Conservation (phyloP, 352 stramenopile species). For the Phytophthora pluvialis region DNA sequence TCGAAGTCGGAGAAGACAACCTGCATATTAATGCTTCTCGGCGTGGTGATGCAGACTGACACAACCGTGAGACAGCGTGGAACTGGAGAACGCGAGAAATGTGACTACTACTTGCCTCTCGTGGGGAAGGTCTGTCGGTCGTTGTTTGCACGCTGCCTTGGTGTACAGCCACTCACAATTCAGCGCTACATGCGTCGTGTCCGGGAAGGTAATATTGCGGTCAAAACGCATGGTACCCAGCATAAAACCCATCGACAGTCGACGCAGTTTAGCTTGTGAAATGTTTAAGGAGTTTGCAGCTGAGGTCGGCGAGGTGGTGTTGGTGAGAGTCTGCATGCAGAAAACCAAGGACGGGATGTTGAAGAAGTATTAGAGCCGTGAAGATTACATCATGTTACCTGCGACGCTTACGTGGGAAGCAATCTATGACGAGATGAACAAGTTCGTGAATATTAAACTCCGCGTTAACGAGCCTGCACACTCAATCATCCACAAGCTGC, state of each 20-base stretch:
- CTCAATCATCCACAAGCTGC: too few species aligned
- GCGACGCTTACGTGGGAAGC: background rate
- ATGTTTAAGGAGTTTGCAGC: background rate
- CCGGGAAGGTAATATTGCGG: background rate
- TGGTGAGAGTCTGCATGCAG: background rate
- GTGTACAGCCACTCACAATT: background rate
- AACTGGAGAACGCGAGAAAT: constrained; percentile 1
- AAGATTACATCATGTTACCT: background rate
- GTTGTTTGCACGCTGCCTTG: background rate
- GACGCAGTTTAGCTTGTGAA: too few species aligned
- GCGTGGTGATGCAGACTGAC: constrained; percentile 3
- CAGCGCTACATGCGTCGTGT: background rate
- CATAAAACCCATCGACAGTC: too few species aligned
- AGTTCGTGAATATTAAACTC: too few species aligned
- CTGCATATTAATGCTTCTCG: constrained; percentile 5
- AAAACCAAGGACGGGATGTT: background rate
- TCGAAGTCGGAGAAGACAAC: constrained; percentile 7
- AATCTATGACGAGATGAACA: too few species aligned
- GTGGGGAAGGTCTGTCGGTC: background rate
- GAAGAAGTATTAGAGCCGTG: background rate
- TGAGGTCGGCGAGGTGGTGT: background rate
- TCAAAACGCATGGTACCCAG: too few species aligned
- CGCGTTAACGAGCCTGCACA: too few species aligned
- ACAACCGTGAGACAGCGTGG: background rate
- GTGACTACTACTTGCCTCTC: constrained; percentile 4